Conservation (phyloP, 106 monocot genomes). For the Acorus calamus region DNA sequence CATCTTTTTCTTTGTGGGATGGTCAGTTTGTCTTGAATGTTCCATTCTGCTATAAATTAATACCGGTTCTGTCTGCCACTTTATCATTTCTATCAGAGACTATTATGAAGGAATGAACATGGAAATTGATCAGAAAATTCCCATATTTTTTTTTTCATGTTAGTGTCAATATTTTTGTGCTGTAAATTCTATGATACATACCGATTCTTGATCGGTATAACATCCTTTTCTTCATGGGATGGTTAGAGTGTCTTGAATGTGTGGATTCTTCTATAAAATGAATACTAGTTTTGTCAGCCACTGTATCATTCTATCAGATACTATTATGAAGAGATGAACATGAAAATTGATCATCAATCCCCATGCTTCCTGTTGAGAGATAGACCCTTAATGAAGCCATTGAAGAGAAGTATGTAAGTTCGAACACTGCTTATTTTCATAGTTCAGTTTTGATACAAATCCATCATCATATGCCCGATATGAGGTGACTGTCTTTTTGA, state of each 20-base stretch:
- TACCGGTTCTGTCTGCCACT: too few species aligned
- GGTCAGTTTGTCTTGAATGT: constrained; percentile 39
- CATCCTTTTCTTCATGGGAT: too few species aligned
- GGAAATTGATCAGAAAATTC: too few species aligned
- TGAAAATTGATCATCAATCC: constrained; percentile 92
- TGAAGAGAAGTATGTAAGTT: constrained; percentile 83
- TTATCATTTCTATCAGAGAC: too few species aligned
- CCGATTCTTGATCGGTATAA: too few species aligned
- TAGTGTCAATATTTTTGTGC: too few species aligned
- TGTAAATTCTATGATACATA: too few species aligned
- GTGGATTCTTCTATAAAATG: constrained; percentile 82
- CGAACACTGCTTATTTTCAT: too few species aligned
- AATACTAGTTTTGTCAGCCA: constrained; percentile 83
- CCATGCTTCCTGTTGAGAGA: constrained; percentile 90
- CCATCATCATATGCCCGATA: constrained; percentile 86
- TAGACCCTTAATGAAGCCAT: constrained; percentile 98
- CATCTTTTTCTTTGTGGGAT: constrained; percentile 53
- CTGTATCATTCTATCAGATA: constrained; percentile 93
- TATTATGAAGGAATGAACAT: too few species aligned
- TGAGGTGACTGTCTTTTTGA: constrained; percentile 86
- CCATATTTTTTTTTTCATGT: too few species aligned
- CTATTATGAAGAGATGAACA: constrained; percentile 94
- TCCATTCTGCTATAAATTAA: too few species aligned
- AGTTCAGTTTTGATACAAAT: constrained; percentile 26
- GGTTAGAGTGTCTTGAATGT: constrained; percentile 42